A percentile compares a stretch with the other conserved stretches of the same genome.
Conservation (phyloP, 148 eudicot species). For the Cornus suecica region DNA sequence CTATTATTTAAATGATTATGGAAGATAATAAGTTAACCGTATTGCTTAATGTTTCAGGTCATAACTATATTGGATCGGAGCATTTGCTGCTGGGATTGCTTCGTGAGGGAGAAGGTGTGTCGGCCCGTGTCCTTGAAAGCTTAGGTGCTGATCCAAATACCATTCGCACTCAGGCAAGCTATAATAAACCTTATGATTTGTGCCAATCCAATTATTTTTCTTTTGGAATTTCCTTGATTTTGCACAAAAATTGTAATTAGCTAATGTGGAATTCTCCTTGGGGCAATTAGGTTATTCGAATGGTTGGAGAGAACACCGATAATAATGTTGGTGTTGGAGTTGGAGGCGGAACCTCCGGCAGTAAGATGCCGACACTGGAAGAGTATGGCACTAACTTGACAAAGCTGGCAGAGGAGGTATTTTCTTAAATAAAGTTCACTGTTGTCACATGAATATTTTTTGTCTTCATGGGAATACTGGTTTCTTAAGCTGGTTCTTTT, state of each 20-base stretch:
- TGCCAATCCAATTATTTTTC: not conserved
- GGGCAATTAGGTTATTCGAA: slow-evolving; percentile 56
- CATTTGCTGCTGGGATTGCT: slow-evolving; percentile 69
- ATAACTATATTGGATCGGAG: slow-evolving; percentile 69
- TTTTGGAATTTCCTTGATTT: not conserved
- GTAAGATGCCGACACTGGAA: slow-evolving; percentile 84
- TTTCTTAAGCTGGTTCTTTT: slow-evolving; percentile 17
- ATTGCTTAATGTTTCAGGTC: slow-evolving; percentile 33
- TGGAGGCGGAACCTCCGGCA: slow-evolving; percentile 68
- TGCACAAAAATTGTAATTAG: not conserved
- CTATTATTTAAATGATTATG: not conserved
- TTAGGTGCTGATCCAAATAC: slow-evolving; percentile 70
- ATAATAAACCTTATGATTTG: not conserved
- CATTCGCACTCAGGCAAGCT: slow-evolving; percentile 66
- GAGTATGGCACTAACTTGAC: slow-evolving; percentile 93
- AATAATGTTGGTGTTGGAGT: slow-evolving; percentile 80
- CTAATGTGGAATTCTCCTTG: not conserved
- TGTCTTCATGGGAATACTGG: too few relatives aligned
- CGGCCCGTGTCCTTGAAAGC: slow-evolving; percentile 68
- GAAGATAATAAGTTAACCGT: not conserved
- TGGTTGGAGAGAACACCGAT: slow-evolving; percentile 78
- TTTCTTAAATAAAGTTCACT: not conserved
- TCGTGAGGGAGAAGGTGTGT: slow-evolving; percentile 74
- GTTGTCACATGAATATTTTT: not conserved
- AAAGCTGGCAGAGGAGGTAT: slow-evolving; percentile 88